Evolutionary conservation across 176 grass and related monocot genomes (phyloP), one percentile per base, ranked within the genome.

Genomic region (Musa troglodytarum): DNA sequence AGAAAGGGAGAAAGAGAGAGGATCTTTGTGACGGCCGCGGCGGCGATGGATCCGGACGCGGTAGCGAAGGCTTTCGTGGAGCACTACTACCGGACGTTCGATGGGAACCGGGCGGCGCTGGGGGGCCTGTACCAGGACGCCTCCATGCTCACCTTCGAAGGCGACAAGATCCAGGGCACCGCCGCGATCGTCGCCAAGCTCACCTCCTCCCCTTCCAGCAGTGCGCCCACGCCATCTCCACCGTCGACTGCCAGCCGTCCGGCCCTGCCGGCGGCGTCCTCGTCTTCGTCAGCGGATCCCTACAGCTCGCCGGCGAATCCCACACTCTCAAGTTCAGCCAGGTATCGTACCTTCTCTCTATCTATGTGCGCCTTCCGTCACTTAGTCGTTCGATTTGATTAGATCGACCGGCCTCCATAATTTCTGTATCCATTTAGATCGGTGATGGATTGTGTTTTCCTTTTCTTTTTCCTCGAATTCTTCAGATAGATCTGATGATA

Each of bases 131-230:
- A 75, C 73, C 73, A 61, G 54, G 54, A 75, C 25, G 53, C 25
- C 14, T 75, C 73, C 21, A 75, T 75, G 73, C 73, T 75, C 52
- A 75, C 73, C 54, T 75, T 75, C 54, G 73, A 75, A 54, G 73
- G 73, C 52, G 54, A 25, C 25, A 75, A 75, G 73, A 75, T 11
- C 54, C 54, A 75, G 54, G 73, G 73, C 2, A 25, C 54, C 15
- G 25, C 53, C 12, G 54, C 25, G 26, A 75, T 75, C 53, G 73
- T 75, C 53, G 53, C 73, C 53, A 75, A 75, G 26, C 73, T 75
- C 73, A 75, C 54, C 54, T 49, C 54, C 73, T 75, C 15, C 53
- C 53, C 73, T 75, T 75, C 73, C 73, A 75, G 73, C 73, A 75
- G 73, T 75, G 73, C 25, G 54, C 15, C 15, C 73, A 75, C 53